Conservation (phyloP, 495 filamentous ascomycete species). For the Xylona heveae region DNA sequence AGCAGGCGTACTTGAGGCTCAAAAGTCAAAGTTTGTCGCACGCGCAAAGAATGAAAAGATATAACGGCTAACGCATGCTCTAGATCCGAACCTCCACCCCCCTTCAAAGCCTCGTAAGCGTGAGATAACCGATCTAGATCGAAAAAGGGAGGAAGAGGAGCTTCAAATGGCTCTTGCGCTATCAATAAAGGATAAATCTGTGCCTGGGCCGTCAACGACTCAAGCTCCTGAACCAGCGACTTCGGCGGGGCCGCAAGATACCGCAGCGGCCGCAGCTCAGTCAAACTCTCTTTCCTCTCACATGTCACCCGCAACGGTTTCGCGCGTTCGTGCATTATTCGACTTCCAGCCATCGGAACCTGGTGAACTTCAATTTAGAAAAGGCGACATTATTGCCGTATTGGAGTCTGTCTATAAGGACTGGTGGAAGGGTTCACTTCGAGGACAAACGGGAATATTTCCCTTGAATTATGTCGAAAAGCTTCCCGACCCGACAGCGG, state of each 20-base stretch:
- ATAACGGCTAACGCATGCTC: no score
- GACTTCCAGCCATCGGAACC: constrained; percentile 89
- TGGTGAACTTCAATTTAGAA: constrained; percentile 86
- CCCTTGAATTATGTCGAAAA: constrained; percentile 98
- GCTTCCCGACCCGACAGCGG: constrained; percentile 76
- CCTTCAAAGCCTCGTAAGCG: constrained; percentile 84
- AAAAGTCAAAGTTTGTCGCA: constrained; percentile 55
- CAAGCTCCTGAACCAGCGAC: constrained; percentile 17
- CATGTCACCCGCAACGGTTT: constrained; percentile 94
- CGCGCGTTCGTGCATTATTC: constrained; percentile 77
- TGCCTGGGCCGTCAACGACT: no score
- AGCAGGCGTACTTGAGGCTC: constrained; percentile 77
- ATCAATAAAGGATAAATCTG: constrained; percentile 63
- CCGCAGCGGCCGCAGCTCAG: constrained; percentile 15
- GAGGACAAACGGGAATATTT: constrained; percentile 93
- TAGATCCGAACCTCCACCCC: constrained; percentile 78
- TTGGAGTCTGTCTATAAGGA: constrained; percentile 96
- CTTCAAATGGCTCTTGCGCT: constrained; percentile 87
- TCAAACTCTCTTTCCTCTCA: constrained; percentile 33
- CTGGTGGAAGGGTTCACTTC: constrained; percentile 94
- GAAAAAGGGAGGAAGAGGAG: constrained; percentile 93
- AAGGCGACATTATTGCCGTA: constrained; percentile 93
- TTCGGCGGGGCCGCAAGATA: constrained; percentile 10
- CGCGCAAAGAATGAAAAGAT: no score
- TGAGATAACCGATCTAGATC: constrained; percentile 71